Percentiles rank a stretch among this genome's conserved stretches.
Conservation (phyloP, 2,329 filamentous ascomycete species). For the Talaromyces amestolkiae region DNA sequence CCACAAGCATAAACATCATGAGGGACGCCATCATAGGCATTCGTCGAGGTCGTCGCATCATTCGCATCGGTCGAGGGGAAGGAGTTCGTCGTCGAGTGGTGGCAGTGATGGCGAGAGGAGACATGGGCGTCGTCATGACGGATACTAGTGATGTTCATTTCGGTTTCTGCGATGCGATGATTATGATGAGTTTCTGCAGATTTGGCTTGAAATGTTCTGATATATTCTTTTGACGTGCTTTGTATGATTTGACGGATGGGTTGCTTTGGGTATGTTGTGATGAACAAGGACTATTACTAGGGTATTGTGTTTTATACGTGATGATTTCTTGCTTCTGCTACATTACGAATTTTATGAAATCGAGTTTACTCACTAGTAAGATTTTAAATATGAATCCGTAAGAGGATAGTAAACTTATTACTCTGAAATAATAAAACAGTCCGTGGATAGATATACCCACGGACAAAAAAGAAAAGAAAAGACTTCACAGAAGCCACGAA, state of each 20-base stretch:
- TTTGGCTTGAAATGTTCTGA: not conserved
- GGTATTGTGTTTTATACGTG: not conserved
- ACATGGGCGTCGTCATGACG: not conserved
- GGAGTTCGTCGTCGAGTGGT: conserved; percentile 1
- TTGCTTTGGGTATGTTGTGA: not conserved
- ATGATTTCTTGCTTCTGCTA: too few relatives aligned
- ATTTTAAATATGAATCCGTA: too few relatives aligned
- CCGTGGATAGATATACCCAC: not conserved
- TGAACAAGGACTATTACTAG: not conserved
- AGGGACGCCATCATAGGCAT: conserved; percentile 4
- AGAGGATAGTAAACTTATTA: too few relatives aligned
- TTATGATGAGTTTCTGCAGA: not conserved
- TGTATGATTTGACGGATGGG: not conserved
- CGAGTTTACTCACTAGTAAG: too few relatives aligned
- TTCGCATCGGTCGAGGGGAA: conserved; percentile 7
- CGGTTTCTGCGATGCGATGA: not conserved
- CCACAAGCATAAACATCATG: conserved; percentile 15
- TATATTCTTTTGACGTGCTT: not conserved
- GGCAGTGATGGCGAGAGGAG: not conserved
- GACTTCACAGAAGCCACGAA: not conserved
- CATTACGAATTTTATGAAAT: too few relatives aligned
- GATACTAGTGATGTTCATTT: not conserved
- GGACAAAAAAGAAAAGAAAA: not conserved
- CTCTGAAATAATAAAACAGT: not conserved
- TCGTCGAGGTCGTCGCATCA: conserved; percentile 8